phyloP scores from a whole-genome alignment of 345 rosid genomes.

The Rhizophora apiculata region DNA sequence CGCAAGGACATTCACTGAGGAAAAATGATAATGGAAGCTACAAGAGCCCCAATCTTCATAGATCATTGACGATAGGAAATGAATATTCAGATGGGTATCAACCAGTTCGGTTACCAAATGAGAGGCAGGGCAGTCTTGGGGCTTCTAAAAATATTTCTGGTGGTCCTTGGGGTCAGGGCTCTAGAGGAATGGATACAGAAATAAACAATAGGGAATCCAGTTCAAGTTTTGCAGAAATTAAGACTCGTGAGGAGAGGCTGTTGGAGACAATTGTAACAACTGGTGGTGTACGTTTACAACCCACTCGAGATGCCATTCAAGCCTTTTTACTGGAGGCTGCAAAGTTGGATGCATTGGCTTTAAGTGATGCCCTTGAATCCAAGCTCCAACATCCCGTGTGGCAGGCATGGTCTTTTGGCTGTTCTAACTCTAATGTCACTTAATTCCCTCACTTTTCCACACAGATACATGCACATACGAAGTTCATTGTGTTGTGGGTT shows the following conservation, averaged over 20 bases:
- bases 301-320: slow-evolving; percentile 90
- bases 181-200: slow-evolving; percentile 38
- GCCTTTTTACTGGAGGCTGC: slow-evolving; percentile 80
- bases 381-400: slow-evolving; percentile 89
- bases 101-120: slow-evolving; percentile 55
- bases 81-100: slow-evolving; percentile 66
- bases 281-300: slow-evolving; percentile 94
- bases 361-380: slow-evolving; percentile 73
- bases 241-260: slow-evolving; percentile 82
- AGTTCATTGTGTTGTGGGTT: neutral
- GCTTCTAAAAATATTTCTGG: slow-evolving; percentile 37
- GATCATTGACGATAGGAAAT: slow-evolving; percentile 75
- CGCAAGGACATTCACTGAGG: slow-evolving; percentile 58
- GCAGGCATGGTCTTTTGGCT: slow-evolving; percentile 58
- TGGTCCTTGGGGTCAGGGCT: slow-evolving; percentile 64
- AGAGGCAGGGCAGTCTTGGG: slow-evolving; percentile 43
- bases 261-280: slow-evolving; percentile 90
- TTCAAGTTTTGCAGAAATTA: slow-evolving; percentile 46
- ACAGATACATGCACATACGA: slow-evolving; percentile 7
- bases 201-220: slow-evolving; percentile 43
- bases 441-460: neutral
- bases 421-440: slow-evolving; percentile 9
- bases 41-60: slow-evolving; percentile 77
- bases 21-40: slow-evolving; percentile 80
- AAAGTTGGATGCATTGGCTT: slow-evolving; percentile 67